Conservation (phyloP, 1,284 basidiomycete genomes). For the Rhodotorula sp. region DNA sequence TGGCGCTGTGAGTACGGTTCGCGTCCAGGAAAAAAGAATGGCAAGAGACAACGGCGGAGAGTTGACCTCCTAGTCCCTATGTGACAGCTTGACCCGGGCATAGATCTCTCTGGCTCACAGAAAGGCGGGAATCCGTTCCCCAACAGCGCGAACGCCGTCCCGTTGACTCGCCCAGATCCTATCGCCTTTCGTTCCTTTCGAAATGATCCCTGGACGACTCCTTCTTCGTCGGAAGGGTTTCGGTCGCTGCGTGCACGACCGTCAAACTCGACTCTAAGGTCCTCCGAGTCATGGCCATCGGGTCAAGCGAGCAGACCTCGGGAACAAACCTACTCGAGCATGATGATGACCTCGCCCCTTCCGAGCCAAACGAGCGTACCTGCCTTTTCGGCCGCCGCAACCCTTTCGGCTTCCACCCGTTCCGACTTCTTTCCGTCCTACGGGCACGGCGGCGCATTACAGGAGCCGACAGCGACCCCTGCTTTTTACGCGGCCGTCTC, state of each 20-base stretch:
- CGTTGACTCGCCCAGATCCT: background rate
- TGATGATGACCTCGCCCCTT: no score
- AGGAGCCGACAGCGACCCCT: background rate
- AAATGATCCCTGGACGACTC: no score
- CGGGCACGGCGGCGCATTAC: background rate
- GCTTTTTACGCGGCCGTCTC: constrained; percentile 7
- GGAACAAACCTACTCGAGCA: no score
- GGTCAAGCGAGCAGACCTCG: no score
- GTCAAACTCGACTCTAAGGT: no score
- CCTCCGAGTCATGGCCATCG: no score
- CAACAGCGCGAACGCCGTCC: background rate
- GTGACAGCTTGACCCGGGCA: no score
- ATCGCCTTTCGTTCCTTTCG: no score
- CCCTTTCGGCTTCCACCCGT: background rate
- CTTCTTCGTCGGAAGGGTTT: no score
- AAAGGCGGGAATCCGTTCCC: background rate
- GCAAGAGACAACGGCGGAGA: background rate
- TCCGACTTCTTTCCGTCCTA: background rate
- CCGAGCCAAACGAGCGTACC: no score
- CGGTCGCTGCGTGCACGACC: no score
- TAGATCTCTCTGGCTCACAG: background rate
- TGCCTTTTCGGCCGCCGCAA: background rate
- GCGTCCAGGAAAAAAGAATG: no score
- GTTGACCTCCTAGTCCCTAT: background rate
- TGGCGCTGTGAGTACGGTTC: background rate